A percentile compares a stretch with the other conserved stretches of the same genome.
phyloP scores from a whole-genome alignment of 805 yeast species.

The Spathaspora arborariae region DNA sequence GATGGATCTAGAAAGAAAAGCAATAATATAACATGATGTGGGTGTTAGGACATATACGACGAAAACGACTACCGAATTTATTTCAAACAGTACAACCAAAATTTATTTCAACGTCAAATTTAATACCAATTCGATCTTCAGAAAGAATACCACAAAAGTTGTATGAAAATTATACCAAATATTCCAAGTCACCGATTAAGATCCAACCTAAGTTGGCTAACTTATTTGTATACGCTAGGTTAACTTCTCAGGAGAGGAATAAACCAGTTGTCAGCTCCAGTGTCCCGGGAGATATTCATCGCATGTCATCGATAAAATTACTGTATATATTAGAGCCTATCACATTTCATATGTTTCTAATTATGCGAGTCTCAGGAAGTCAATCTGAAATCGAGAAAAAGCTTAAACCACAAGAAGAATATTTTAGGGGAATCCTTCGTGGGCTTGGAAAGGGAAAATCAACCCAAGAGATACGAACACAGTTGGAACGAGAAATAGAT shows the following conservation, averaged over 20 bases:
- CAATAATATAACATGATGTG: not conserved
- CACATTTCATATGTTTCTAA: conserved; percentile 11
- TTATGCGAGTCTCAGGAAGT: not conserved
- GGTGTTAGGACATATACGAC: not conserved
- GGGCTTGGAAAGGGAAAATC: not conserved
- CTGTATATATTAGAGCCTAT: conserved; percentile 12
- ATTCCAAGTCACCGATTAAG: not conserved
- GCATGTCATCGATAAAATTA: conserved; percentile 1
- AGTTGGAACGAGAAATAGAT: not conserved
- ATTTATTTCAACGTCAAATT: not conserved
- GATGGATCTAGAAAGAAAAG: not conserved
- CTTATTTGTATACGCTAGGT: conserved; percentile 1
- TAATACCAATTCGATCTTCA: not conserved
- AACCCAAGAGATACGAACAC: too few relatives aligned
- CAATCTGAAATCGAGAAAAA: not conserved
- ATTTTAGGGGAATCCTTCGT: not conserved
- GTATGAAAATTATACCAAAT: conserved; percentile 4
- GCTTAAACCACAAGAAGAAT: not conserved
- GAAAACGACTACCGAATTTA: not conserved
- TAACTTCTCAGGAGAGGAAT: not conserved
- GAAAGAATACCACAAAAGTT: conserved; percentile 7
- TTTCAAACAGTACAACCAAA: not conserved
- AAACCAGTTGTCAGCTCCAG: conserved; percentile 1
- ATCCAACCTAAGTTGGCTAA: conserved; percentile 7
- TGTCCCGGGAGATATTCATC: not conserved